phyloP scores from a whole-genome alignment of 192 early-diverging fungal species.

The Podila epicladia region DNA sequence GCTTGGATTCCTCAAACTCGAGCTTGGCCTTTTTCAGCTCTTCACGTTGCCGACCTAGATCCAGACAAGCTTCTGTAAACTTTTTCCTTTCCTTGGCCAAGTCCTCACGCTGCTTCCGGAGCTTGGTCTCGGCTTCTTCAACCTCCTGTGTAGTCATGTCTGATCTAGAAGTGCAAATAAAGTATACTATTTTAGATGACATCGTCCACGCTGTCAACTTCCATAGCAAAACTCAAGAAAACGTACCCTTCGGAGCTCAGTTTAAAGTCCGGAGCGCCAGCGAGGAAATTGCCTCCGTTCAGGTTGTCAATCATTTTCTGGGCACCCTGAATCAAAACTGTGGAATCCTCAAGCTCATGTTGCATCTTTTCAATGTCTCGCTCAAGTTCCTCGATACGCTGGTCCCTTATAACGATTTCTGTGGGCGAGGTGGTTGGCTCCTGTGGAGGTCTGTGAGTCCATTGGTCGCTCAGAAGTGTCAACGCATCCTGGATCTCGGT shows the following conservation, averaged over 20 bases:
- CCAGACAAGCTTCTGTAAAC: constrained; percentile 35
- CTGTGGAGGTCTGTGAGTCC: constrained; percentile 23
- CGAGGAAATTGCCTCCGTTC: constrained; percentile 32
- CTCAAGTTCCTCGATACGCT: constrained; percentile 38
- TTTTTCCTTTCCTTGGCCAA: constrained; percentile 36
- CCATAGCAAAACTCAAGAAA: too few species aligned
- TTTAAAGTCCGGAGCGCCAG: constrained; percentile 31
- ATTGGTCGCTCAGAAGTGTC: constrained; percentile 34
- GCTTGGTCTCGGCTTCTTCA: constrained; percentile 34
- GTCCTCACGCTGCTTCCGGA: constrained; percentile 28
- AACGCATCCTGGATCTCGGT: constrained; percentile 40
- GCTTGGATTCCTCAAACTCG: constrained; percentile 42
- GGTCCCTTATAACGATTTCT: constrained; percentile 36
- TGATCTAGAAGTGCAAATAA: constrained; percentile 4
- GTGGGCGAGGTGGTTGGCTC: constrained; percentile 27
- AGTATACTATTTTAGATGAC: too few species aligned
- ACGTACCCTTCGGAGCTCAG: constrained; percentile 37
- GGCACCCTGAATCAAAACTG: constrained; percentile 49
- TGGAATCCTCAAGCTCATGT: constrained; percentile 44
- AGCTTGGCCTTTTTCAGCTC: constrained; percentile 14
- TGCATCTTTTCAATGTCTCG: constrained; percentile 40
- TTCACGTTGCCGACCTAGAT: constrained; percentile 38
- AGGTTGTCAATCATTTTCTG: constrained; percentile 51
- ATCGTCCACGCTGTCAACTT: too few species aligned
- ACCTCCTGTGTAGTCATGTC: constrained; percentile 47